These are phyloP conservation scores for Candida sojae DNA, from an alignment of 1,139 yeast genomes.

Conservation along the genomic window DNA sequence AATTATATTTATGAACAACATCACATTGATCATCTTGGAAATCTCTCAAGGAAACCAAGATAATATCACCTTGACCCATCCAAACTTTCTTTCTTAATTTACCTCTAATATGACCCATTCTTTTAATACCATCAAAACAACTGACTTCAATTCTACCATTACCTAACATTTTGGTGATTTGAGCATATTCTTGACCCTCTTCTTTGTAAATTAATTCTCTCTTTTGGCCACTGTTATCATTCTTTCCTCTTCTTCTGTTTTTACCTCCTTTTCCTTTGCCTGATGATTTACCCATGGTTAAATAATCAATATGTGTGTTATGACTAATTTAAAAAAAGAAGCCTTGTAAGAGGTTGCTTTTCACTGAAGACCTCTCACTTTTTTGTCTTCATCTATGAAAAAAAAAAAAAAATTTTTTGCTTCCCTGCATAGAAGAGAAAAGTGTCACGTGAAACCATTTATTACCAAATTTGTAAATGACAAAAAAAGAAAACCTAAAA, in stretches of 20 bases:
- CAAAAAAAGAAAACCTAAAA: background rate
- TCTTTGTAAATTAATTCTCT: constrained; percentile 91
- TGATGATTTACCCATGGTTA: constrained; percentile 49
- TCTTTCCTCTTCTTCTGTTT: constrained; percentile 99
- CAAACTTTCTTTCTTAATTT: constrained; percentile 99
- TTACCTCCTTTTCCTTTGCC: constrained; percentile 67
- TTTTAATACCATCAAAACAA: constrained; percentile 90
- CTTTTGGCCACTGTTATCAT: constrained; percentile 86
- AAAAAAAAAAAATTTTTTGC: background rate
- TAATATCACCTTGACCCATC: constrained; percentile 99
- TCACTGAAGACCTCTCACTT: constrained; percentile 1
- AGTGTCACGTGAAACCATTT: background rate
- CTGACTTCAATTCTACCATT: constrained; percentile 94
- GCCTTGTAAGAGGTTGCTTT: constrained; percentile 2
- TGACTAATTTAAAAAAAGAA: constrained; percentile 1
- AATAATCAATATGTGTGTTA: background rate
- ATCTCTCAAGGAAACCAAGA: constrained; percentile 93
- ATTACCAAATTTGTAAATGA: background rate
- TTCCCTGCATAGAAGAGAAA: background rate
- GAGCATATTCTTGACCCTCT: constrained; percentile 98
- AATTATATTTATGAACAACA: constrained; percentile 93
- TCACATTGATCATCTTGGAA: constrained; percentile 99
- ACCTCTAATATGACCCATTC: constrained; percentile 98
- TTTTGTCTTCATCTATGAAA: background rate
- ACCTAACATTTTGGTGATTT: constrained; percentile 97